Evolutionary conservation across 164 flowering plant genomes (phyloP).

Genomic region (Piper longum): DNA sequence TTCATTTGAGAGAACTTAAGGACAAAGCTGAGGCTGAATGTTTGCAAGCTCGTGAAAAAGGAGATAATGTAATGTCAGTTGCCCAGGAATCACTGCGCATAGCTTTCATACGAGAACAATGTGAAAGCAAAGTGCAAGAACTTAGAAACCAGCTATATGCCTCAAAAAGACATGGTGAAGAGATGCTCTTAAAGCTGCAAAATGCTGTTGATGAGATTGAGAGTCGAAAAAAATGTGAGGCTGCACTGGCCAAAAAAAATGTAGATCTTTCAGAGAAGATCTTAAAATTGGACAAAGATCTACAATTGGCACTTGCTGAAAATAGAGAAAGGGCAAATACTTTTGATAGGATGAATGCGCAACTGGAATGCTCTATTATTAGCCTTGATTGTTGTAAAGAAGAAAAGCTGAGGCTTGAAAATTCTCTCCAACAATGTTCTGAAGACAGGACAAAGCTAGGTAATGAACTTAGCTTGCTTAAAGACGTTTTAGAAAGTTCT

Average conservation of each 20-base stretch:
- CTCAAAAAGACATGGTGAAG: slow-evolving; percentile 82
- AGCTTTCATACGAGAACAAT: slow-evolving; percentile 85
- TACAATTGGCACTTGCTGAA: slow-evolving; percentile 37
- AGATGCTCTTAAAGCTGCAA: slow-evolving; percentile 77
- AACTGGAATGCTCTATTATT: slow-evolving; percentile 67
- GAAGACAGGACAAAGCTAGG: slow-evolving; percentile 33
- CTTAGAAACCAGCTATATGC: slow-evolving; percentile 54
- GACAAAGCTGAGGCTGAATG: slow-evolving; percentile 69
- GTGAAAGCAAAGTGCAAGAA: slow-evolving; percentile 78
- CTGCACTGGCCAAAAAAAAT: slow-evolving; percentile 46
- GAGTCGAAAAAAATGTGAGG: slow-evolving; percentile 68
- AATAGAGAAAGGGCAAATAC: slow-evolving; percentile 54
- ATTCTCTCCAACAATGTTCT: slow-evolving; percentile 45
- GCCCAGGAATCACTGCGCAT: slow-evolving; percentile 30
- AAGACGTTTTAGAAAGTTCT: slow-evolving; percentile 24
- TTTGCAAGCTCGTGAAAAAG: slow-evolving; percentile 42
- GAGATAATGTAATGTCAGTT: slow-evolving; percentile 36
- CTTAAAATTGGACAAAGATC: slow-evolving; percentile 57
- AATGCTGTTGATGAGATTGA: slow-evolving; percentile 79
- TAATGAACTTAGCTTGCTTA: slow-evolving; percentile 28
- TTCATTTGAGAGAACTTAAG: slow-evolving; percentile 80
- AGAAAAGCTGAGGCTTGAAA: slow-evolving; percentile 71
- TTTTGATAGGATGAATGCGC: slow-evolving; percentile 68
- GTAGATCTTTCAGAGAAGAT: slow-evolving; percentile 51
- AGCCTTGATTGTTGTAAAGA: slow-evolving; percentile 90